Conservation (phyloP, 768 basidiomycete genomes). For the Leccinellum albellum region DNA sequence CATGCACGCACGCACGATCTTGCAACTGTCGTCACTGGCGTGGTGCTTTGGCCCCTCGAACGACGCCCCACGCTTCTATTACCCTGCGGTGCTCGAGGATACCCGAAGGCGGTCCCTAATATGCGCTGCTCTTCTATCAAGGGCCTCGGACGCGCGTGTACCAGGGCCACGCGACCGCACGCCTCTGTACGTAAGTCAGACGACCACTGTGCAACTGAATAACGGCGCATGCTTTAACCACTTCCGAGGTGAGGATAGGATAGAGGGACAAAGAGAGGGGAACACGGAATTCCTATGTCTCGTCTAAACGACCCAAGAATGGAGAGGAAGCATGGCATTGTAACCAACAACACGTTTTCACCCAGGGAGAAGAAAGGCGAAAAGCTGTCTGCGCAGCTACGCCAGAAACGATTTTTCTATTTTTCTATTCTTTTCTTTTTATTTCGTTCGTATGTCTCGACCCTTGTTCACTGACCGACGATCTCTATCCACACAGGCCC, state of each 20-base stretch:
- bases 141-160: constrained; percentile 12
- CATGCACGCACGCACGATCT: neutral
- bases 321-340: constrained; percentile 10
- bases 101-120: constrained; percentile 1
- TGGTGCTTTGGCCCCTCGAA: neutral
- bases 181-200: constrained; percentile 6
- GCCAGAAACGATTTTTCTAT: neutral
- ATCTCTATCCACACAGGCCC: constrained; percentile 6
- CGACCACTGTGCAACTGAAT: neutral
- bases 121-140: neutral
- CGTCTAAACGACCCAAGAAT: constrained; percentile 10
- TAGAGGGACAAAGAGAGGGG: neutral
- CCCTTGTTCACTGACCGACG: neutral
- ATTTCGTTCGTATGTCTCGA: neutral
- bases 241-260: constrained; percentile 7
- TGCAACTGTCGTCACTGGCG: neutral
- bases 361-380: neutral
- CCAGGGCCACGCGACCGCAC: constrained; percentile 6
- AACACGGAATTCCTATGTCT: neutral
- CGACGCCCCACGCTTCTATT: constrained; percentile 5
- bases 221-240: neutral
- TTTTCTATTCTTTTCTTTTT: neutral
- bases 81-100: neutral
- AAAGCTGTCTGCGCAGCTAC: constrained; percentile 6
- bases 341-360: constrained; percentile 22